These are phyloP conservation scores for Trichosporon asahii DNA, from an alignment of 1,284 basidiomycete species.

Conservation along the genomic window DNA sequence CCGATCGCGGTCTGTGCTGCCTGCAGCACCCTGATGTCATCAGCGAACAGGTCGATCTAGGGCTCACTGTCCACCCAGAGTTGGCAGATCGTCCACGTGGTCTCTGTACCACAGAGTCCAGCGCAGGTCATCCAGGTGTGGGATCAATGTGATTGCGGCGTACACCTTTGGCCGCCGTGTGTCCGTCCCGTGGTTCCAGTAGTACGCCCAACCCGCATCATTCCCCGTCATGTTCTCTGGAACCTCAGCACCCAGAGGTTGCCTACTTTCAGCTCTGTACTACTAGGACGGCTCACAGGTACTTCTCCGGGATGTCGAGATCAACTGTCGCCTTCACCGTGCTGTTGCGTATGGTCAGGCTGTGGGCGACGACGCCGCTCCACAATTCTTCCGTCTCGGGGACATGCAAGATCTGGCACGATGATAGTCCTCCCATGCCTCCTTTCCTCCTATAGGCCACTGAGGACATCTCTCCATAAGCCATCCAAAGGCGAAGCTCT, in stretches of 20 bases:
- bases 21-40: neutral
- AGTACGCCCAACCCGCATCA: too few species aligned
- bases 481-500: too few species aligned
- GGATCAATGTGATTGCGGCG: neutral
- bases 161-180: neutral
- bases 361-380: neutral
- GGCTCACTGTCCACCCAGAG: neutral
- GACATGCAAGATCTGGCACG: neutral
- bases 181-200: neutral
- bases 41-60: neutral
- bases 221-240: too few species aligned
- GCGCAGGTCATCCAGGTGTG: neutral
- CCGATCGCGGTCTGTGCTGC: neutral
- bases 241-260: neutral
- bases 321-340: neutral
- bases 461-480: too few species aligned
- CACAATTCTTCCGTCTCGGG: neutral
- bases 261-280: neutral
- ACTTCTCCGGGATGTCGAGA: neutral
- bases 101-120: neutral
- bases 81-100: neutral
- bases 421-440: too few species aligned
- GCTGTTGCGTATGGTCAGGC: neutral
- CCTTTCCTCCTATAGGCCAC: too few species aligned
- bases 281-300: neutral